Evolutionary conservation across 345 rosid genomes (phyloP).

Genomic region (Abelmoschus esculentus): DNA sequence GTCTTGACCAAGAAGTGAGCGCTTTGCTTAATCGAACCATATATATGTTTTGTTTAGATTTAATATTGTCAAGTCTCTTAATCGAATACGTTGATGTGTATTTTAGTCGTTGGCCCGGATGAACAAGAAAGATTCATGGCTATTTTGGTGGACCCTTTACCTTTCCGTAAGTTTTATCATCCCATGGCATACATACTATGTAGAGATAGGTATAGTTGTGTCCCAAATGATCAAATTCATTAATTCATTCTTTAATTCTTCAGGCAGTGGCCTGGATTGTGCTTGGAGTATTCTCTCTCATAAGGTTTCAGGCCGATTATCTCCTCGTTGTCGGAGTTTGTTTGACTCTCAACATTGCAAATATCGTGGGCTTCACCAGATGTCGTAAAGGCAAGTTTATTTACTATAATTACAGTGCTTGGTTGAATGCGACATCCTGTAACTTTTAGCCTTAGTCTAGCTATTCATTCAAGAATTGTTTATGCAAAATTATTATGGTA

Average conservation of each 20-base stretch:
- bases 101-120: conserved; percentile 61
- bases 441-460: not conserved
- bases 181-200: not conserved
- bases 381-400: conserved; percentile 51
- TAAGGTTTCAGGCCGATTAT: conserved; percentile 69
- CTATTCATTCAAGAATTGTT: too few species aligned
- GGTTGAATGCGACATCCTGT: not conserved
- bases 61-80: conserved; percentile 6
- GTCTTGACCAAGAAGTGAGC: conserved; percentile 95
- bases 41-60: not conserved
- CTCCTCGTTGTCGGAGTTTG: conserved; percentile 73
- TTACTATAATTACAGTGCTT: not conserved
- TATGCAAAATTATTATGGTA: not conserved
- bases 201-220: not conserved
- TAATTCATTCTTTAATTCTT: not conserved
- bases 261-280: conserved; percentile 62
- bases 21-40: not conserved
- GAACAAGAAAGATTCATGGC: conserved; percentile 78
- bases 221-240: not conserved
- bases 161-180: conserved; percentile 47
- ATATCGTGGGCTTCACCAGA: conserved; percentile 71
- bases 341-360: conserved; percentile 64
- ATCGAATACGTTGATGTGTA: conserved; percentile 2
- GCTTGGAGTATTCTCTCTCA: conserved; percentile 66
- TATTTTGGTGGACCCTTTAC: conserved; percentile 84